A percentile compares a stretch with the other conserved stretches of the same genome.
phyloP scores from a whole-genome alignment of 768 basidiomycete genomes.

The Tricholoma furcatifolium region DNA sequence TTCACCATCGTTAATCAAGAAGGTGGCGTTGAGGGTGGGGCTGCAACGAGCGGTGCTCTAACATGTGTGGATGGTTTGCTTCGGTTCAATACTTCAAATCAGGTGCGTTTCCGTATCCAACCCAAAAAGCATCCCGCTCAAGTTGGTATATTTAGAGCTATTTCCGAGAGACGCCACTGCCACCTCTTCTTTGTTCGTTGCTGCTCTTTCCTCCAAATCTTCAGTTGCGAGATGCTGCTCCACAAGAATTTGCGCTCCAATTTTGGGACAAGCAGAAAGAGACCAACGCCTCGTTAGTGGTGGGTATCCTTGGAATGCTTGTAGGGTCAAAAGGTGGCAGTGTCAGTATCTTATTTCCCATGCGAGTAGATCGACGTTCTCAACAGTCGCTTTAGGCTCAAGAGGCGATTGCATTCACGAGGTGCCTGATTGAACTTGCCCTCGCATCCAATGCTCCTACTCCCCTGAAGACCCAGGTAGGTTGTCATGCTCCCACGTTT shows the following conservation, averaged over 20 bases:
- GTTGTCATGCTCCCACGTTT: slow-evolving; percentile 3
- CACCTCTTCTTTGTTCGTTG: slow-evolving; percentile 63
- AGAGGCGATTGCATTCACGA: slow-evolving; percentile 57
- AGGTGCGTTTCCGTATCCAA: slow-evolving; percentile 47
- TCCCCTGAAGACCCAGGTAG: slow-evolving; percentile 80
- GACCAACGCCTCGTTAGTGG: slow-evolving; percentile 73
- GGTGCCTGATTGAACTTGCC: slow-evolving; percentile 84
- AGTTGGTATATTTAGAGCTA: slow-evolving; percentile 67
- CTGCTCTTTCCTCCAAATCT: slow-evolving; percentile 70
- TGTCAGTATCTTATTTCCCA: slow-evolving; percentile 36
- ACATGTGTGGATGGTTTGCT: slow-evolving; percentile 83
- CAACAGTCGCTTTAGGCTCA: slow-evolving; percentile 39
- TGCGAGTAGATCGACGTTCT: neutral
- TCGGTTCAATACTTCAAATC: slow-evolving; percentile 92
- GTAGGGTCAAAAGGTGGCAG: slow-evolving; percentile 67
- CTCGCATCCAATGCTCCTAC: slow-evolving; percentile 95
- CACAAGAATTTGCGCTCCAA: slow-evolving; percentile 91
- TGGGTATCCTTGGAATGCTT: slow-evolving; percentile 86
- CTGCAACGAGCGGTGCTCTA: slow-evolving; percentile 83
- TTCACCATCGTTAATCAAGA: slow-evolving; percentile 86
- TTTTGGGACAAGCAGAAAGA: slow-evolving; percentile 95
- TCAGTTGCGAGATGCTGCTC: slow-evolving; percentile 54
- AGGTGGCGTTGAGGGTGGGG: slow-evolving; percentile 90
- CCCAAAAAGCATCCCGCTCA: neutral
- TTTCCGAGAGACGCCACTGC: slow-evolving; percentile 85